Evolutionary conservation across 331 rosid genomes (phyloP), one percentile per base, ranked within the genome.

Genomic region (Quercus phellos): DNA sequence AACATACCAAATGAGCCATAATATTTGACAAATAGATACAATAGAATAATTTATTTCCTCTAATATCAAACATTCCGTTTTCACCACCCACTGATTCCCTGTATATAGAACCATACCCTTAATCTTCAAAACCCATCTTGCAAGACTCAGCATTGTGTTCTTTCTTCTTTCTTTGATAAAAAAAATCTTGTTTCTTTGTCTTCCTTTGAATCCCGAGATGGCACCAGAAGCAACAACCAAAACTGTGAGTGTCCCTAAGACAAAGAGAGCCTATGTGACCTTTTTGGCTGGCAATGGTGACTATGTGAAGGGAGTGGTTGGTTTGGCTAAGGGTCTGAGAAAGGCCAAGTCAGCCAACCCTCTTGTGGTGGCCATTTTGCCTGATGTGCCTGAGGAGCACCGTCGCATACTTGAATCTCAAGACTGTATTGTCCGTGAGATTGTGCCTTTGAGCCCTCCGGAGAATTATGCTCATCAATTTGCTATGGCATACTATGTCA

Each of bases 281-380:
- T 88, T 88, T 70, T 53, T 85, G 84, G 91, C 91, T 11, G 89
- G 91, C 17, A 43, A 79, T 6, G 91, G 88, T 0, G 89, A 88
- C 75, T 88, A 88, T 7, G 76, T 78, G 76, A 88, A 88, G 32
- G 89, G 91, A 7, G 91, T 88, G 64, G 91, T 88, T 50, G 91
- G 89, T 11, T 74, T 88, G 50, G 88, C 85, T 16, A 88, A 88
- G 72, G 91, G 91, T 35, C 74, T 88, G 8, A 79, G 91, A 43
- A 88, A 88, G 74, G 88, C 73, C 2, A 73, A 78, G 77, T 79
- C 81, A 30, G 77, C 79, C 84, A 83, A 88, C 72, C 89, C 88
- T 0, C 70, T 88, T 13, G 86, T 84, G 24, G 90, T 87, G 81
- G 88, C 87, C 8, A 34, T 87, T 30, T 19, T 87, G 76, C 90